Evolutionary conservation across 169 alveolate species (phyloP).

Genomic region (Neospora caninum): DNA sequence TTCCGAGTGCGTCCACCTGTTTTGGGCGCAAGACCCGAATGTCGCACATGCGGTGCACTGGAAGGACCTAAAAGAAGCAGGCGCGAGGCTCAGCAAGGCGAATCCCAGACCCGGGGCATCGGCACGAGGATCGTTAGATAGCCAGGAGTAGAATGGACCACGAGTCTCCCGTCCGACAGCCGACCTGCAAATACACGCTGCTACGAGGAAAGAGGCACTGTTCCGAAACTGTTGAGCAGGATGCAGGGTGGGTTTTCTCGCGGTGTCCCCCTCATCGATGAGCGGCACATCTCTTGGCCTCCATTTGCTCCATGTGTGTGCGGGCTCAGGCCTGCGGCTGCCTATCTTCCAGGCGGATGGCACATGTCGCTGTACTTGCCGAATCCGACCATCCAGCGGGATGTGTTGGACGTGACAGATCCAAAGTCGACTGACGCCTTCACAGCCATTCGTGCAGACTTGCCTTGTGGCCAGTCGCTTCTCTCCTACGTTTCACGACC

Average conservation of each 20-base stretch:
- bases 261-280: no score
- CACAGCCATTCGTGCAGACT: constrained; percentile 20
- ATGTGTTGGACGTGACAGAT: constrained; percentile 1
- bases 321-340: background rate
- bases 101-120: background rate
- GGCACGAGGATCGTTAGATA: no score
- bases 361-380: constrained; percentile 34
- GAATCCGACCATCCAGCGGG: background rate
- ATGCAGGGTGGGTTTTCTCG: no score
- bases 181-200: no score
- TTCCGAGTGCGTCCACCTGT: background rate
- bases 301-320: background rate
- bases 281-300: background rate
- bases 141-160: no score
- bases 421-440: constrained; percentile 28
- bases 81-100: background rate
- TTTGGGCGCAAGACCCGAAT: background rate
- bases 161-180: no score
- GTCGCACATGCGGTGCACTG: no score
- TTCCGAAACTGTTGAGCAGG: no score
- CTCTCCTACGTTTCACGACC: constrained; percentile 4
- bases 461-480: constrained; percentile 8
- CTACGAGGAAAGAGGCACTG: no score
- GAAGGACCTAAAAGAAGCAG: background rate
- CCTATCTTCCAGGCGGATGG: constrained; percentile 35